Base-by-base conservation (phyloP, 1,284 basidiomycete species). In the Ganoderma boninense region DNA sequence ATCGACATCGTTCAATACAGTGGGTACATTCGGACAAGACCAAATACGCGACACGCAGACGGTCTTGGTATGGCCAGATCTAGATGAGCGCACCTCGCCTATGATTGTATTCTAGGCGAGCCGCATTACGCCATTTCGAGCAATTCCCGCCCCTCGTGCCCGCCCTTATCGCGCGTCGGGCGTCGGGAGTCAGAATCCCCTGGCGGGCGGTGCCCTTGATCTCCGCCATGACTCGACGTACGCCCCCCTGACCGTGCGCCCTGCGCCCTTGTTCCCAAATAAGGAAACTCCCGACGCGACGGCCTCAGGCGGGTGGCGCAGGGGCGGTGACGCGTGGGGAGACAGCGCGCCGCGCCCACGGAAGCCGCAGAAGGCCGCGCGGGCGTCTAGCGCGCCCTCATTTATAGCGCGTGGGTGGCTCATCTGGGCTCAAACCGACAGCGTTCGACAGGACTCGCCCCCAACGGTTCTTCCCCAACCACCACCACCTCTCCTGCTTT, bases 141-240 rank as follows among this genome's bases (percentile, higher is more conserved):
- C 52, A 44, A 18, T 64, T 64, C 62, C 32, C 52, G 32, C 23
- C 64, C n/a, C 35, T n/a, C 29, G 56, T 59, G 54, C n/a, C 1
- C 29, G 29, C 26, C 10, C 46, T 52, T 64, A 20, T 54, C 32
- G 29, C 18, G 11, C 44, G 14, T 35, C 62, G 29, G 16, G 32
- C 0, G 38, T 38, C 10, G 29, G 18, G 32, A 4, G 29, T 32
- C 29, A 4, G 29, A n/a, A n/a, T n/a, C n/a, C n/a, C 40, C 23
- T 3, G 26, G 18, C 23, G 4, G 26, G 18, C 18, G 32, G 40
- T 44, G 66, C 18, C 13, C 6, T 40, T n/a, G 13, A 13, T 29
- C 62, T 13, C 5, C 11, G 1, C 29, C 13, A 18, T 72, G 69
- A 72, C 71, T 72, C 71, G 57, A 26, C n/a, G n/a, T 52, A 64